Evolutionary conservation across 768 basidiomycete genomes (phyloP), one percentile per base, ranked within the genome.

Genomic region (Exidia glandulosa): DNA sequence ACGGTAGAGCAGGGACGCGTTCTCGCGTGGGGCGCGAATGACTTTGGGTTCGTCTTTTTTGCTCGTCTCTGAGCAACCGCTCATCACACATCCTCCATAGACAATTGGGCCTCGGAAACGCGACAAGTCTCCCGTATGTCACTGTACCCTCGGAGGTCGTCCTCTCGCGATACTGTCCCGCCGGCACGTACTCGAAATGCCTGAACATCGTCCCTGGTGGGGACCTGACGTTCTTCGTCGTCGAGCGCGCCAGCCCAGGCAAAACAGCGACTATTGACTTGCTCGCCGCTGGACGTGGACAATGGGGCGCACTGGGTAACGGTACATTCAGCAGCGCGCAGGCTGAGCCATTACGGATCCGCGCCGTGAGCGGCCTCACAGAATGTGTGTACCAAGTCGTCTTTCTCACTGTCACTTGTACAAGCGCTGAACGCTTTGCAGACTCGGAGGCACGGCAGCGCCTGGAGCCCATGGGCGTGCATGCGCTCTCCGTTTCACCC

Each of bases 21-120:
- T 10, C 79, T 97, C 23, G 90, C 85, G 0, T 95, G 89, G 83
- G 94, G 94, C 50, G 90, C 90, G 1, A 95, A 96, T 68, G 85
- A 89, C 63, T 87, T 79, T 65, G 92, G 92, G 87, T 87, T 64
- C 57, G 79, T 62, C 7, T 25, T 14, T 19, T 19, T 3, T 58
- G 29, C 36, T 36, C 57, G 57, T 25, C 23, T 30, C 30, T 27
- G 27, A 36, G 54, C 45, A 6, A 7, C 47, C 54, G 56, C 25
- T 48, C 58, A 31, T 19, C 19, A 25, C 32, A 12, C 16, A 60
- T 32, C 45, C 29, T 29, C 9, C 61, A 23, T 65, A 89, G 90
- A 30, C 93, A 97, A 73, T 78, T 94, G 52, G 93, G 91, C 45
- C 73, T 92, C 29, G 90, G 89, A 16, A 74, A 76, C 16, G 78